These are phyloP conservation scores for Emergomyces africanus DNA, from an alignment of 2,329 filamentous ascomycete genomes.

Conservation along the genomic window DNA sequence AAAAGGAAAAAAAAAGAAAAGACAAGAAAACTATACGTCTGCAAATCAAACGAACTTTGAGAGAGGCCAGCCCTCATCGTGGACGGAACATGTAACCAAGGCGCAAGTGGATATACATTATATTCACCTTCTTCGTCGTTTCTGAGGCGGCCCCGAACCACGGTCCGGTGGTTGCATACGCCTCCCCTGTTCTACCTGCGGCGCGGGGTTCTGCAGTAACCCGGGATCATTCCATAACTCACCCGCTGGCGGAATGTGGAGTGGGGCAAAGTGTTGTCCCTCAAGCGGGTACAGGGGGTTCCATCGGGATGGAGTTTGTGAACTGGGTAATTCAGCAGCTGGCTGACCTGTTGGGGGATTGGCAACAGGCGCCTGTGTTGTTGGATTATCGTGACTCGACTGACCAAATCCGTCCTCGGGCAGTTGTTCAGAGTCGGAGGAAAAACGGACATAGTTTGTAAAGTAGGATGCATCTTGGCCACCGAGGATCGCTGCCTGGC, in stretches of 20 bases:
- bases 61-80: too few relatives aligned
- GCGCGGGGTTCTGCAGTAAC: not conserved
- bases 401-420: not conserved
- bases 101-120: not conserved
- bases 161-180: not conserved
- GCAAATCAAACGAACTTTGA: not conserved
- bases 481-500: too few relatives aligned
- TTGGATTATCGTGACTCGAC: not conserved
- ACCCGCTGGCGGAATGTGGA: too few relatives aligned
- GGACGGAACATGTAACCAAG: too few relatives aligned
- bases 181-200: not conserved
- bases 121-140: not conserved
- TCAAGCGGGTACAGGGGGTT: too few relatives aligned
- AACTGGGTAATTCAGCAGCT: not conserved
- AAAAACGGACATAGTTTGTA: not conserved
- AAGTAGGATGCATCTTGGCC: not conserved
- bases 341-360: not conserved
- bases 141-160: not conserved
- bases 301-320: too few relatives aligned
- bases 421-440: not conserved
- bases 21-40: too few relatives aligned
- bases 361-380: not conserved
- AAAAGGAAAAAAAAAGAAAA: too few relatives aligned
- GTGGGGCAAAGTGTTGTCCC: too few relatives aligned
- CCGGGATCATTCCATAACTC: too few relatives aligned